Evolutionary conservation across 2,329 filamentous ascomycete genomes (phyloP), one percentile per base, ranked within the genome.

Genomic region (Decorospora gaudefroyi): DNA sequence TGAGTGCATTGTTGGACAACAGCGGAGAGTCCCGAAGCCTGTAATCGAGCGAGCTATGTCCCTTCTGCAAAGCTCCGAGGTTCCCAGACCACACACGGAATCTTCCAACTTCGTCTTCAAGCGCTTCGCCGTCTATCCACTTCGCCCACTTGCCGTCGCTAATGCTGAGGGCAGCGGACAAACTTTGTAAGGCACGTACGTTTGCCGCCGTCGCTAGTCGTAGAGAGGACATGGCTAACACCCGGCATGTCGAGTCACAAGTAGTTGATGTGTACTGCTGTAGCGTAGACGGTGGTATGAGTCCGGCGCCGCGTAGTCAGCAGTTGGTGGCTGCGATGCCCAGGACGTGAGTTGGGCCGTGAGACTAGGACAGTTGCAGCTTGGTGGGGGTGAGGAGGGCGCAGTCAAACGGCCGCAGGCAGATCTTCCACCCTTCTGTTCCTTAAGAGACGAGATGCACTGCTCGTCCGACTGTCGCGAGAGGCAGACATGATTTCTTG

Each of bases 1-100:
- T 69, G n/a, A 69, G 49, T 3, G 61, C 53, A 41, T 68, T 69
- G 28, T 52, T 63, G 6, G 57, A 63, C 2, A 69, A 54, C 3
- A 68, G 49, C 4, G 67, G 67, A 6, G 65, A 65, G 29, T 69
- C 68, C 19, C 67, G 67, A 7, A 71, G 51, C 11, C 68, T 64
- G 40, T 71, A 70, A 37, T 71, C 68, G 4, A 70, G 44, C 13
- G 61, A 67, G 31, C 63, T 65, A 34, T 70, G 68, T 4, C 68
- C 67, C 51, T 69, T 70, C 18, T 69, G 65, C 15, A 69, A 39
- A 13, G 65, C 67, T 3, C 67, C 67, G 3, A 70, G 43, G 38
- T 70, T 70, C 4, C 68, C 57, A 9, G 57, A 58, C 67, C 67
- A 71, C 0, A 70, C 67, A 25, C 66, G 55, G 26, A 70, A 66